A percentile compares a stretch with the other conserved stretches of the same genome.
These are phyloP conservation scores for Tuber aestivum DNA, from an alignment of 495 filamentous ascomycete species.

Conservation along the genomic window DNA sequence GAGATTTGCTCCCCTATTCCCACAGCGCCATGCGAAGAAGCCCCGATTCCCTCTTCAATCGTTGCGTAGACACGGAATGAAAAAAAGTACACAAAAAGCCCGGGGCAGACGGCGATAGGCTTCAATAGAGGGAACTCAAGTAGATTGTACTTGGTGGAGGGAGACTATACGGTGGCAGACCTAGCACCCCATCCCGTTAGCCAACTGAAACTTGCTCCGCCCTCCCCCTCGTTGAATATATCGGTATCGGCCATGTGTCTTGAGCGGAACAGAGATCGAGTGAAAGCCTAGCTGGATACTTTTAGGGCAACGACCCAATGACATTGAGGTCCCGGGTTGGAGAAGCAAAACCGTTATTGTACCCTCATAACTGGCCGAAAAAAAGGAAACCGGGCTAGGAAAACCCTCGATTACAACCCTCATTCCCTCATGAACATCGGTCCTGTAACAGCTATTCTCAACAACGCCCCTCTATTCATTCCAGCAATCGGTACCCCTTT, in stretches of 20 bases:
- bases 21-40: background rate
- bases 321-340: background rate
- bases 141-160: background rate
- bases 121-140: background rate
- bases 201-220: background rate
- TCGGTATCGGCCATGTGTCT: background rate
- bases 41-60: background rate
- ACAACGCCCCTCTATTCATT: background rate
- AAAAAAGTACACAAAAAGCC: conserved; percentile 3
- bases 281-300: background rate
- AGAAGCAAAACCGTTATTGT: background rate
- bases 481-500: background rate
- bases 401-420: background rate
- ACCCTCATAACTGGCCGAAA: background rate
- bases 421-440: background rate
- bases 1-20: background rate
- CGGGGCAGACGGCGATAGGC: background rate
- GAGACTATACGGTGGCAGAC: background rate
- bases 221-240: background rate
- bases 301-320: background rate
- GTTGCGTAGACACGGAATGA: background rate
- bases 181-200: background rate
- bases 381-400: background rate
- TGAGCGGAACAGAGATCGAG: background rate
- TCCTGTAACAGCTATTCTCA: background rate